Conservation (phyloP, 2,329 filamentous ascomycete species). For the Orbilia oligospora region DNA sequence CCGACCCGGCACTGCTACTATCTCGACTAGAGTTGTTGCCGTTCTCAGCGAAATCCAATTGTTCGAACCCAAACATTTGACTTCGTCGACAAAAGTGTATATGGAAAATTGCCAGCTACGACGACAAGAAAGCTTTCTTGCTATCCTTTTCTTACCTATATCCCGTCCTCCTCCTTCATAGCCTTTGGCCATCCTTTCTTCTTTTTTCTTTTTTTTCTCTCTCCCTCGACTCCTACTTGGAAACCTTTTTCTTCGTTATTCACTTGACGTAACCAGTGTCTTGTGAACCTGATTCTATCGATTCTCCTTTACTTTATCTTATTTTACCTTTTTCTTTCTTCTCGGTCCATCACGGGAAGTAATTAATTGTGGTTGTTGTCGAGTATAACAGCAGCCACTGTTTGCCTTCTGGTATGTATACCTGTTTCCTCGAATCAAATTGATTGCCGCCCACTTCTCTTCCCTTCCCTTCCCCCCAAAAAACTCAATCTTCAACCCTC, state of each 20-base stretch:
- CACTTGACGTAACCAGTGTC: conserved; percentile 31
- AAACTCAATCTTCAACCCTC: too few relatives aligned
- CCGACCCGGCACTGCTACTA: conserved; percentile 26
- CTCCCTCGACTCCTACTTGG: not conserved
- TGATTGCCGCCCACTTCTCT: conserved; percentile 31
- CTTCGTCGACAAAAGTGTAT: conserved; percentile 60
- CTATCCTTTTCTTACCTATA: conserved; percentile 60
- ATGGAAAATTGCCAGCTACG: conserved; percentile 59
- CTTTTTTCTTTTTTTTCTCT: not conserved
- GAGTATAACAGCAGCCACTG: not conserved
- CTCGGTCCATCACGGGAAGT: conserved; percentile 5
- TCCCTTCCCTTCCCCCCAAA: conserved; percentile 2
- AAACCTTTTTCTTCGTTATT: conserved; percentile 15
- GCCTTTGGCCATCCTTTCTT: conserved; percentile 13
- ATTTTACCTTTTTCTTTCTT: not conserved
- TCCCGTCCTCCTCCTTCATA: conserved; percentile 48
- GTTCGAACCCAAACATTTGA: conserved; percentile 48
- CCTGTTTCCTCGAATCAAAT: conserved; percentile 15
- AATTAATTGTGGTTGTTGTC: conserved; percentile 19
- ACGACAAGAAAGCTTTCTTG: conserved; percentile 57
- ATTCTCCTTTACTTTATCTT: not conserved
- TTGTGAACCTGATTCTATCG: conserved; percentile 5
- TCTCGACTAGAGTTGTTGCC: conserved; percentile 42
- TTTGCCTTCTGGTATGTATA: conserved; percentile 46
- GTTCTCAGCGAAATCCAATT: conserved; percentile 54